These are phyloP conservation scores for Aureococcus anophagefferens DNA, from an alignment of 108 stramenopile species.

Conservation along the genomic window DNA sequence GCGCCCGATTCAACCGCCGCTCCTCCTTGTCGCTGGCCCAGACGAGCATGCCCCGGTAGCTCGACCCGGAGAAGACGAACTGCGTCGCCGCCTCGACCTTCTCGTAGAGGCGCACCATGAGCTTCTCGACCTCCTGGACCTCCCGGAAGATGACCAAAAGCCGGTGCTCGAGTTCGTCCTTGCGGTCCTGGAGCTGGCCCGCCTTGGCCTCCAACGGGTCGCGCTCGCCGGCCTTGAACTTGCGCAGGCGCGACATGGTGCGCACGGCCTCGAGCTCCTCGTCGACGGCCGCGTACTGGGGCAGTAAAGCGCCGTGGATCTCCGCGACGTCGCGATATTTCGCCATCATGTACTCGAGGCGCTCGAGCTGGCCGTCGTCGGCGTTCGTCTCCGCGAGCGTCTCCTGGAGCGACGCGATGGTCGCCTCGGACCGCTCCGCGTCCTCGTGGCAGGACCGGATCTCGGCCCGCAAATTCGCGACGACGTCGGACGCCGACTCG, in stretches of 20 bases:
- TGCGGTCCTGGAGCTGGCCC: too few relatives aligned
- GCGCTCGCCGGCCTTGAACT: too few relatives aligned
- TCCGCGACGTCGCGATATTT: neutral
- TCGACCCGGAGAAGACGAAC: neutral
- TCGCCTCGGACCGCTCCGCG: too few relatives aligned
- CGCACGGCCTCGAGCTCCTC: conserved; percentile 33
- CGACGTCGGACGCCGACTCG: neutral
- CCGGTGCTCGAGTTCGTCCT: neutral
- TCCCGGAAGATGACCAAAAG: conserved; percentile 24
- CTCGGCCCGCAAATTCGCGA: neutral
- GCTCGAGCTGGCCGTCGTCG: neutral
- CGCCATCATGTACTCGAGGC: neutral
- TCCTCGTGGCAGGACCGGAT: too few relatives aligned
- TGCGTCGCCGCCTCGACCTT: neutral
- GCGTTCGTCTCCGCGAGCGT: neutral
- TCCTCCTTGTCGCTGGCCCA: neutral
- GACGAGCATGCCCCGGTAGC: neutral
- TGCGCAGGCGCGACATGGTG: too few relatives aligned
- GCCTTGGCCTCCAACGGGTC: too few relatives aligned
- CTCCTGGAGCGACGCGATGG: too few relatives aligned
- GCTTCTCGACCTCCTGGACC: conserved; percentile 43
- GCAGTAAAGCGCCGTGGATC: conserved; percentile 6
- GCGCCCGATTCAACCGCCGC: neutral
- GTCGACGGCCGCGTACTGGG: neutral
- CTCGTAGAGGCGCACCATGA: neutral